Evolutionary conservation across 1,284 basidiomycete species (phyloP), one percentile per base, ranked within the genome.

Genomic region (Marasmius fiardii): DNA sequence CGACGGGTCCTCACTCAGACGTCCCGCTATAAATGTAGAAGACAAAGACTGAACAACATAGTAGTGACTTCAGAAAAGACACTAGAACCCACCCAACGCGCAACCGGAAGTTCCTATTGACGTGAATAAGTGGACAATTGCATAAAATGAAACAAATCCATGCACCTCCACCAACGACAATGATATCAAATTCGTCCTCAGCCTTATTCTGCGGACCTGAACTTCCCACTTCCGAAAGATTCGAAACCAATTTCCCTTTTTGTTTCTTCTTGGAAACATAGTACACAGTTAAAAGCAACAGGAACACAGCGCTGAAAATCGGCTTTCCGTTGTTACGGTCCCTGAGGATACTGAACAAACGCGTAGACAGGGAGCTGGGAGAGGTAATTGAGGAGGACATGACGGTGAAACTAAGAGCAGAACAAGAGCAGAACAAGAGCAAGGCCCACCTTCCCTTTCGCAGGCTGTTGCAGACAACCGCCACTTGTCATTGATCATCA

Each of bases 41-140:
- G n/a, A n/a, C n/a, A n/a, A n/a, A n/a, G n/a, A n/a, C n/a, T n/a
- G n/a, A n/a, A n/a, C n/a, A 21, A 50, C 23, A 26, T 41, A 1
- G 16, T 26, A 20, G 24, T 35, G 2, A 4, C 20, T 28, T 20
- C 2, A 31, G 14, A n/a, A 45, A 45, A 31, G 23, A 20, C 24
- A 31, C 14, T 6, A 3, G n/a, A 26, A 20, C 39, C 4, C 20
- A 50, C 53, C 53, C 34, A 89, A 74, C 0, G 80, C 85, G 60
- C 86, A 88, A 6, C 88, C 87, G 2, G 83, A 78, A 7, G 87
- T 87, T 11, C 86, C 86, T 86, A 62, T n/a, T 63, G 16, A 5
- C 49, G 14, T 23, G 16, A 2, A 18, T 51, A 35, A 45, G 54
- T 34, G 18, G 31, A 14, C 23, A 11, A 8, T 51, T 4, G 1